Conservation (phyloP, 176 grass and related monocot genomes). For the Ensete ventricosum region DNA sequence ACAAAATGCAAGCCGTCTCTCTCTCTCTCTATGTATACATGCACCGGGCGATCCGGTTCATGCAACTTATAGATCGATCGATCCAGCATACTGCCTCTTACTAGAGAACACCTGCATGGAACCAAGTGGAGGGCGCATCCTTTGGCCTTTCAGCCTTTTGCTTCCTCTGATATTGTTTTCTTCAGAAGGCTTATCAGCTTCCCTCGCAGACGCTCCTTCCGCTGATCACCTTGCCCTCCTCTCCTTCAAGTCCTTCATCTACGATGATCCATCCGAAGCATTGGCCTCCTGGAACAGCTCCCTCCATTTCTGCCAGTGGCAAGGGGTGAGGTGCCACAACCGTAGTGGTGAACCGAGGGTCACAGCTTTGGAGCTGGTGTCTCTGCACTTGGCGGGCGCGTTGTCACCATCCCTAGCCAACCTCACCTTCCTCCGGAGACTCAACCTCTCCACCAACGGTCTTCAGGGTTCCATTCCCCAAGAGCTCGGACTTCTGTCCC, state of each 20-base stretch:
- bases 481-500: constrained; percentile 18
- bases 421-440: constrained; percentile 16
- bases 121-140: too few relatives aligned
- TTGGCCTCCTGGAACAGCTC: constrained; percentile 35
- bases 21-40: too few relatives aligned
- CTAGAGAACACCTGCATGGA: too few relatives aligned
- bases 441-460: constrained; percentile 30
- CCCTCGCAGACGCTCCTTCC: background rate
- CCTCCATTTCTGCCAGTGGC: constrained; percentile 22
- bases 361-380: constrained; percentile 16
- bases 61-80: too few relatives aligned
- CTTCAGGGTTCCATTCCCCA: constrained; percentile 30
- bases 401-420: constrained; percentile 24
- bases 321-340: constrained; percentile 24
- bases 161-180: too few relatives aligned
- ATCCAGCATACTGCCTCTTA: too few relatives aligned
- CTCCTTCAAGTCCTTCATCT: constrained; percentile 26
- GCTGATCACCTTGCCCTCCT: constrained; percentile 24
- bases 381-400: constrained; percentile 17
- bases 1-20: too few relatives aligned
- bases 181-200: too few relatives aligned
- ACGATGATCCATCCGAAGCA: background rate
- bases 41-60: too few relatives aligned
- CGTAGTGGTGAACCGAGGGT: background rate
- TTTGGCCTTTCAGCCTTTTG: too few relatives aligned